These are phyloP conservation scores for Pisolithus sp. DNA, from an alignment of 768 basidiomycete species.

Conservation along the genomic window DNA sequence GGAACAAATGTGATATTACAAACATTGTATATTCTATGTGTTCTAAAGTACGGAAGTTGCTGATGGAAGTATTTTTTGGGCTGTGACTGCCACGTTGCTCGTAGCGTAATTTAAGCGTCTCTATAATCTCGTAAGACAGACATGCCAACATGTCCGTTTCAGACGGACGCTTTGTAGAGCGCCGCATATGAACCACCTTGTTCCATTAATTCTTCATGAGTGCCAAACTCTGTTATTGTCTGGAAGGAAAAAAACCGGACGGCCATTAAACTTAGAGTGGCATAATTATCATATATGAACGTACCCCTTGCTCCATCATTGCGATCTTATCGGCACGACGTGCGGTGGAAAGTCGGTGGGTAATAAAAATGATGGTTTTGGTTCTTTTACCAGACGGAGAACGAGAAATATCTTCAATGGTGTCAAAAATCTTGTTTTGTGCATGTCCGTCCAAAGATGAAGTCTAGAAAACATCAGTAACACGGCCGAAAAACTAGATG, in stretches of 20 bases:
- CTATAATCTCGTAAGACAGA: not conserved
- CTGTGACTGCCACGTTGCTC: conserved; percentile 9
- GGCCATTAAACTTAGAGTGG: conserved; percentile 16
- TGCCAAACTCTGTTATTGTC: conserved; percentile 74
- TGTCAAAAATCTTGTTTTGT: conserved; percentile 73
- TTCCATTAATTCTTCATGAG: conserved; percentile 58
- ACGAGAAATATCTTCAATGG: conserved; percentile 59
- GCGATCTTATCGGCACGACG: conserved; percentile 82
- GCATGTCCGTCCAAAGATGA: conserved; percentile 77
- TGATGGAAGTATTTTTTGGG: conserved; percentile 6
- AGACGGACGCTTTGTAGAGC: conserved; percentile 65
- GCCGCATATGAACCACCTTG: conserved; percentile 60
- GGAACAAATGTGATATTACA: conserved; percentile 31
- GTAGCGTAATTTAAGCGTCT: conserved; percentile 1
- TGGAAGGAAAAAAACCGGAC: conserved; percentile 22
- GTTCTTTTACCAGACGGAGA: conserved; percentile 47
- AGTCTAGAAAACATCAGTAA: conserved; percentile 39
- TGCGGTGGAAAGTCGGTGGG: conserved; percentile 75
- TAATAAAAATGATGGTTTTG: conserved; percentile 79
- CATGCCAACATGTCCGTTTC: conserved; percentile 11
- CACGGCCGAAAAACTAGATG: conserved; percentile 2
- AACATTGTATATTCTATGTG: conserved; percentile 11
- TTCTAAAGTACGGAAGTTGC: conserved; percentile 20
- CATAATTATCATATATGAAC: conserved; percentile 17
- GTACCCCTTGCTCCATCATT: conserved; percentile 73